Conservation (phyloP, 768 basidiomycete genomes). For the Boletus sp. region DNA sequence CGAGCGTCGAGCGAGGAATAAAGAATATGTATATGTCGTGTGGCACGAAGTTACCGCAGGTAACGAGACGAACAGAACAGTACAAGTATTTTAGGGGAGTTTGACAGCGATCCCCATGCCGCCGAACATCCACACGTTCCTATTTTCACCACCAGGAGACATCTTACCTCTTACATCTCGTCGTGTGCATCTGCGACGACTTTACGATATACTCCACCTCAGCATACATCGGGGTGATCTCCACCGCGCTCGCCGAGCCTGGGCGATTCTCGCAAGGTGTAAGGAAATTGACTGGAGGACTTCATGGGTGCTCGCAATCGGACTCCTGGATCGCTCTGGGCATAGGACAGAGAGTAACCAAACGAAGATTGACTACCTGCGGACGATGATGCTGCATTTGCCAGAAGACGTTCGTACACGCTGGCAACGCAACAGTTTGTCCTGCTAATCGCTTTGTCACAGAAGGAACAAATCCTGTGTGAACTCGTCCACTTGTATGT, state of each 20-base stretch:
- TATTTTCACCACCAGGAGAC: conserved; percentile 58
- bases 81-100: not conserved
- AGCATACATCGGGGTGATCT: conserved; percentile 66
- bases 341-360: conserved; percentile 28
- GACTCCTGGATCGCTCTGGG: conserved; percentile 43
- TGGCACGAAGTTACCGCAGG: not conserved
- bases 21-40: conserved; percentile 11
- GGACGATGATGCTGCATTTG: conserved; percentile 66
- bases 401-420: conserved; percentile 54
- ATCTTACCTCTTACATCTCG: conserved; percentile 52
- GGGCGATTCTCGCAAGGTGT: conserved; percentile 73
- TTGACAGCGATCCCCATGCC: conserved; percentile 11
- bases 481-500: conserved; percentile 74
- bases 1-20: not conserved
- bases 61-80: not conserved
- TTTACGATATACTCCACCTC: conserved; percentile 72
- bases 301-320: conserved; percentile 68
- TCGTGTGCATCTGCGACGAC: conserved; percentile 67
- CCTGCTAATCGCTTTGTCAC: conserved; percentile 13
- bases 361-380: conserved; percentile 56
- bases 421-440: not conserved
- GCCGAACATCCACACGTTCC: conserved; percentile 42
- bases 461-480: conserved; percentile 74
- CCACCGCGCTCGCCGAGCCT: conserved; percentile 60
- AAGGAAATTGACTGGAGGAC: conserved; percentile 73